A percentile compares a stretch with the other conserved stretches of the same genome.
These are phyloP conservation scores for Lepiota brunneoincarnata DNA, from an alignment of 768 basidiomycete species.

Conservation along the genomic window DNA sequence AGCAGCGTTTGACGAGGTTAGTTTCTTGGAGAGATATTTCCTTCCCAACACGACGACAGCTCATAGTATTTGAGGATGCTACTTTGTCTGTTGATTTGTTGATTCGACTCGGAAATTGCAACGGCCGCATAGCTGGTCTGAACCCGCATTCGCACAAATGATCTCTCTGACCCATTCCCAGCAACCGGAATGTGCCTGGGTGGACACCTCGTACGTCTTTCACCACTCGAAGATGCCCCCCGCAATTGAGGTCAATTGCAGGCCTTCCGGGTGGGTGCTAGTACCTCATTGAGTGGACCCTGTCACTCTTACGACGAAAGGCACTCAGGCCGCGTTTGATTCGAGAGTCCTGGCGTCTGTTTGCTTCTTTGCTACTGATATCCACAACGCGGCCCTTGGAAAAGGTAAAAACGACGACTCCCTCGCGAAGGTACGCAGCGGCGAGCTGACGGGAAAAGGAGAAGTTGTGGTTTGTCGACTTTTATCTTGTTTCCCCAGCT, in stretches of 20 bases:
- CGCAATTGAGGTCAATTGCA: constrained; percentile 13
- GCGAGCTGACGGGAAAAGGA: constrained; percentile 75
- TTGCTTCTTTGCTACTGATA: constrained; percentile 95
- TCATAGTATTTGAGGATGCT: constrained; percentile 55
- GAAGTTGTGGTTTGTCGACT: constrained; percentile 69
- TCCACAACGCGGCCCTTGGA: constrained; percentile 85
- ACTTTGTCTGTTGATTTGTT: constrained; percentile 77
- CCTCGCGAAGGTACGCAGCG: constrained; percentile 66
- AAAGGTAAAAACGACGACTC: constrained; percentile 84
- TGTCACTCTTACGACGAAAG: not conserved
- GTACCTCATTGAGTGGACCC: not conserved
- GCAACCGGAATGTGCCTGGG: constrained; percentile 92
- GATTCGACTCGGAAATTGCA: constrained; percentile 73
- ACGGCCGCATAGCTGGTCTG: constrained; percentile 84
- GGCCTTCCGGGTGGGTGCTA: constrained; percentile 38
- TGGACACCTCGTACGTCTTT: constrained; percentile 67
- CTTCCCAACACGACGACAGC: not conserved
- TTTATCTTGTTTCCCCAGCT: not conserved
- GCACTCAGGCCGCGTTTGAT: constrained; percentile 80
- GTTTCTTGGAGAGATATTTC: not conserved
- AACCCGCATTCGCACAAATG: not conserved
- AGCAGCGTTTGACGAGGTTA: constrained; percentile 84
- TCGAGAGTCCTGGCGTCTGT: constrained; percentile 77
- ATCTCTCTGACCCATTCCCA: constrained; percentile 21
- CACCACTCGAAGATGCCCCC: constrained; percentile 1